Evolutionary conservation across 2,329 filamentous ascomycete genomes (phyloP), one percentile per base, ranked within the genome.

Genomic region (Fusarium acutatum): DNA sequence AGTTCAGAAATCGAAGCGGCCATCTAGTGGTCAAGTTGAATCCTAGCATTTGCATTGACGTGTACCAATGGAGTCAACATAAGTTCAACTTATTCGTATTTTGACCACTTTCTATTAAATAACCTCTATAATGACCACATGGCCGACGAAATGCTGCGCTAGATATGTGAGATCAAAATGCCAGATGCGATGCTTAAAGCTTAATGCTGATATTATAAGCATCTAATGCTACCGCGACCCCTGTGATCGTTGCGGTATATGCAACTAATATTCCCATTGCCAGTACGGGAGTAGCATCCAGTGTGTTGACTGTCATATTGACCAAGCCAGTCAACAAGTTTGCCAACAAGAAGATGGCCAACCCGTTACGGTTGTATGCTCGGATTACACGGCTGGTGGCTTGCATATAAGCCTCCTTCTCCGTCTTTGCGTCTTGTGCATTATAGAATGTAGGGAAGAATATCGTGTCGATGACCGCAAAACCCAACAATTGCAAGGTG

Each of bases 261-360:
- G 81, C 89, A 28, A 94, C 82, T 72, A 99, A 81, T 38, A 98
- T 90, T 0, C 82, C 91, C 90, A 97, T 94, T 0, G 95, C 90
- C 63, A 84, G 81, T 7, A 88, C 77, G 14, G 89, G 88, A 9
- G 86, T 87, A 72, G 93, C 90, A 79, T 96, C 88, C 73, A 98
- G 83, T 6, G 96, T 99, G 43, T 92, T 91, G 61, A 98, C 82
- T 8, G 91, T 93, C 87, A 99, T 86, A 81, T 99, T 99, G 60
- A 98, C 92, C 22, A 94, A 80, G 0, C 96, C 96, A 2, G 96
- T 99, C 71, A 97, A 82, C 52, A 99, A 82, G 79, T 99, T 99
- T 6, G 96, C 95, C 41, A 95, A 79, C 66, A 99, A 82, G 80
- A 99, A 99, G 2, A 98, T 83, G 2, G 90, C 90, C 52, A 99